Evolutionary conservation across 768 basidiomycete species (phyloP), one percentile per base, ranked within the genome.

Genomic region (Gautieria morchelliformis): DNA sequence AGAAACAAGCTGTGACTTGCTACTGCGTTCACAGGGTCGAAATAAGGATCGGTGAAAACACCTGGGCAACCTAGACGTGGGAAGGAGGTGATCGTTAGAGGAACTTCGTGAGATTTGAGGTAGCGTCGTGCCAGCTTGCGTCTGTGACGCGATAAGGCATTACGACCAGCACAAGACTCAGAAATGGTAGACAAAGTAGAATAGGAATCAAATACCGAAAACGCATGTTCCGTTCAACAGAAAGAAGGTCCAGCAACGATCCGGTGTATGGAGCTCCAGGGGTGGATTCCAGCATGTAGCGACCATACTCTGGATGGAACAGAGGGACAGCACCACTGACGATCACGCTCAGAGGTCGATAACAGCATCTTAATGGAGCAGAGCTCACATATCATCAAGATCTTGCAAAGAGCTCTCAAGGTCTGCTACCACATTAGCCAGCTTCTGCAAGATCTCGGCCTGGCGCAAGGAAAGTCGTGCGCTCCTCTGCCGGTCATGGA

Each of bases 281-380:
- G 0, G 95, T 99, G 3, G 93, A 93, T 69, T 99, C 96, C 53
- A 99, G 79, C 96, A 99, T 99, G 74, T 90, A 98, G 40, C 94
- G 81, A 41, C 96, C 96, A 73, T 97, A 99, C 71, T 99, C 96
- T 17, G 95, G 95, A 67, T 98, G 96, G 66, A 94, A 98, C 12
- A 85, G 88, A 2, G 96, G 96, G 24, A 92, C 80, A 3, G 83
- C 76, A 45, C 83, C 73, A 39, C 87, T 92, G 59, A 47, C 46
- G 35, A 54, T 9, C 49, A 62, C 51, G 12, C 48, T 63, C 12
- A 46, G 45, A 24, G 24, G 24, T 33, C 42, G 19, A 49, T 30
- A 17, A 53, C 30, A 14, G 33, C n/a, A 35, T 54, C 24, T 33
- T 39, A 11, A 42, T 48, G 54, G 50, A 22, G 30, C 39, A 49